Percentiles rank a stretch among this genome's conserved stretches.
Conservation (phyloP, 148 eudicot species). For the Rhododendron molle region DNA sequence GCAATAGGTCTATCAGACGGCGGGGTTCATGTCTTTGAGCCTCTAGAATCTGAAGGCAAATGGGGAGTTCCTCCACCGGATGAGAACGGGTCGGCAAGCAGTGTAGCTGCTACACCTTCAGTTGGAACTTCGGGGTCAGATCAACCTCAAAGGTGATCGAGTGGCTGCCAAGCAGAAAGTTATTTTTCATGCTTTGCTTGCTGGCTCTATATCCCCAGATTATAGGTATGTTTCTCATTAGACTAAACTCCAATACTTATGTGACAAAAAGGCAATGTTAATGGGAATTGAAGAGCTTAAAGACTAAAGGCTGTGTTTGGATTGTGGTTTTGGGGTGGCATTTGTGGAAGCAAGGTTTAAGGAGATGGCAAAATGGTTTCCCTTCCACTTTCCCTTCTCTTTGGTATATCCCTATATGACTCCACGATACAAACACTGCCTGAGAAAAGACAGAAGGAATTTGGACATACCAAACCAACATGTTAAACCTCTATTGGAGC, state of each 20-base stretch:
- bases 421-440: background rate
- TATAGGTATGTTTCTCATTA: constrained; percentile 14
- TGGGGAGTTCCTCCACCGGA: constrained; percentile 75
- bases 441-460: background rate
- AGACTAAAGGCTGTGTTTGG: background rate
- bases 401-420: background rate
- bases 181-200: constrained; percentile 13
- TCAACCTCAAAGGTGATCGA: constrained; percentile 69
- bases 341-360: background rate
- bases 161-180: constrained; percentile 5
- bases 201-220: constrained; percentile 2
- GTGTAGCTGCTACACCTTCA: constrained; percentile 50
- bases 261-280: background rate
- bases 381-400: background rate
- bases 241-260: background rate
- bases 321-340: background rate
- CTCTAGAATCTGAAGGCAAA: constrained; percentile 76
- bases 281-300: background rate
- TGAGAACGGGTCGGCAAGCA: constrained; percentile 75
- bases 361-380: background rate
- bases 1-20: constrained; percentile 91
- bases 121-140: constrained; percentile 71
- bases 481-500: background rate
- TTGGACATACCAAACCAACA: background rate
- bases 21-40: constrained; percentile 82